Conservation (phyloP, 805 yeast species). For the Metschnikowia dekortorum region DNA sequence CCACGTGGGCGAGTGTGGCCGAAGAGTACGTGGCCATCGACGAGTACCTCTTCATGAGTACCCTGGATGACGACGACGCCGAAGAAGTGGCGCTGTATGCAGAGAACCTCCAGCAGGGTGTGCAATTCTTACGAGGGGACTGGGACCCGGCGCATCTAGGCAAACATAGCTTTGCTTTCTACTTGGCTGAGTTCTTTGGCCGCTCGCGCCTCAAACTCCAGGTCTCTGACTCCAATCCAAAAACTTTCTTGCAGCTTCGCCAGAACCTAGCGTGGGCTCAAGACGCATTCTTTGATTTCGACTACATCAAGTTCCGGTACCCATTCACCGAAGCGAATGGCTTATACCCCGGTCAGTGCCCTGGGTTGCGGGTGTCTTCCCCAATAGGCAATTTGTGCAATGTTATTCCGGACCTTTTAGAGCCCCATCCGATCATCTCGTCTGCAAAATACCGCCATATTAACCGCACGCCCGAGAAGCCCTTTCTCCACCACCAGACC, state of each 20-base stretch:
- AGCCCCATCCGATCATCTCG: not conserved
- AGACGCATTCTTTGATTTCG: constrained; percentile 10
- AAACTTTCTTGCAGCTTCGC: not conserved
- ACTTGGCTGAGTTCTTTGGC: not conserved
- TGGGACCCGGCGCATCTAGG: not conserved
- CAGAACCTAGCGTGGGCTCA: not conserved
- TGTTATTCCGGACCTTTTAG: not conserved
- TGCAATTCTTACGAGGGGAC: not conserved
- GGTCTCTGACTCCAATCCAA: not conserved
- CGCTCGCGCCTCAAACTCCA: not conserved
- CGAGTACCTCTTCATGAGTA: constrained; percentile 36
- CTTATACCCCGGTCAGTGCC: not conserved
- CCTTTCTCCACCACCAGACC: not conserved
- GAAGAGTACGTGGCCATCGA: constrained; percentile 48
- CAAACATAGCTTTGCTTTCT: not conserved
- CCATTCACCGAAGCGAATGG: not conserved
- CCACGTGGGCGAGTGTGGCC: constrained; percentile 35
- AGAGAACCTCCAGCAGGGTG: constrained; percentile 6
- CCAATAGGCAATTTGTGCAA: not conserved
- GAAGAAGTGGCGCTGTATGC: constrained; percentile 11
- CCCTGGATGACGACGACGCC: constrained; percentile 13
- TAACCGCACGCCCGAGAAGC: not conserved
- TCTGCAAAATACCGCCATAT: not conserved
- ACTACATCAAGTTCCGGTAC: constrained; percentile 4
- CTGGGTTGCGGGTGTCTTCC: not conserved